Evolutionary conservation across 169 alveolate genomes (phyloP).

Genomic region (Amoebophrya sp.): DNA sequence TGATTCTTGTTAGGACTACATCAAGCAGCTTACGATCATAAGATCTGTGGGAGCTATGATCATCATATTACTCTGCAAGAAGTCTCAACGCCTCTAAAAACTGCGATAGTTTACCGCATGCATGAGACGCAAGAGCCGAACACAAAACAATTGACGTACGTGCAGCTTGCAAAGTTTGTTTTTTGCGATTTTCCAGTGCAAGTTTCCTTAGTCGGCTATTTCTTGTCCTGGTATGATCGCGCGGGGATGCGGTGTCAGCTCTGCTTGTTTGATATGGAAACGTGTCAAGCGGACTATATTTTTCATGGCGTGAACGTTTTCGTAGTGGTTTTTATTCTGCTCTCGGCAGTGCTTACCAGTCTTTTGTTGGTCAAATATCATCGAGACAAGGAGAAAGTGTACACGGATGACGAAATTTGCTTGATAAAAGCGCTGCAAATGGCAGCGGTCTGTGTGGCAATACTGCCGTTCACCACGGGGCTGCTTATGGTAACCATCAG

Average conservation of each 20-base stretch:
- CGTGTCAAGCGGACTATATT: background rate
- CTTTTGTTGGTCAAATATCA: background rate
- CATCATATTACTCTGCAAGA: too few species aligned
- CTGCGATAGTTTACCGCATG: slow-evolving; percentile 3
- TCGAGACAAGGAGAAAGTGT: background rate
- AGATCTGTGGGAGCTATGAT: too few species aligned
- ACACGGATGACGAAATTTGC: slow-evolving; percentile 15
- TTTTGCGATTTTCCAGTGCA: background rate
- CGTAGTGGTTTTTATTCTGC: background rate
- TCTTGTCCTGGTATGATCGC: background rate
- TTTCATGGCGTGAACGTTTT: background rate
- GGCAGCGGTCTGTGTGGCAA: background rate
- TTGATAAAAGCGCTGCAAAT: background rate
- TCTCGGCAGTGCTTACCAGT: background rate
- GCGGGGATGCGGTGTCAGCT: background rate
- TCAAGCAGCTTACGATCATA: too few species aligned
- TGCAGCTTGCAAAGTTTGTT: background rate
- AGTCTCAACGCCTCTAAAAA: too few species aligned
- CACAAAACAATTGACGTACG: background rate
- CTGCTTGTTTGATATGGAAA: background rate
- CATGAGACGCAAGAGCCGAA: background rate
- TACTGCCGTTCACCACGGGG: slow-evolving; percentile 13
- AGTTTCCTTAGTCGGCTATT: background rate
- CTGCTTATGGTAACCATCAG: slow-evolving; percentile 1
- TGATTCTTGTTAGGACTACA: too few species aligned